These are phyloP conservation scores for Aureobasidium sp. DNA, from an alignment of 2,329 filamentous ascomycete species.

Conservation along the genomic window DNA sequence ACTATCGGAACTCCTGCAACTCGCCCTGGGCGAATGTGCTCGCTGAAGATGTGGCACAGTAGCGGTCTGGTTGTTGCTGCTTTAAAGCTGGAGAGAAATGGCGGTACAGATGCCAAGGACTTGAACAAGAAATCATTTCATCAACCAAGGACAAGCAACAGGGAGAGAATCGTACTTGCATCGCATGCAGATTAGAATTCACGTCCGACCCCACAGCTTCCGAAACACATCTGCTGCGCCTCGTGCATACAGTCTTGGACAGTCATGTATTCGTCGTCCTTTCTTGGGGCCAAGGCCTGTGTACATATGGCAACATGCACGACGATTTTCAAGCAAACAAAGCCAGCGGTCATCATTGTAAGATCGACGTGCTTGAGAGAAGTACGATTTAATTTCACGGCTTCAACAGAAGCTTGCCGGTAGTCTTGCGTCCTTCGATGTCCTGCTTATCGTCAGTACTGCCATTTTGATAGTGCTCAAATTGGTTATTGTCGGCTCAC, in stretches of 20 bases:
- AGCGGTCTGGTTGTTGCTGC: not conserved
- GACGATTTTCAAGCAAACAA: not conserved
- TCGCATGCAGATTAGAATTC: not conserved
- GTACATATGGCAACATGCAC: not conserved
- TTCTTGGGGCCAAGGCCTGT: conserved; percentile 11
- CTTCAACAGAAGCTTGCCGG: conserved; percentile 72
- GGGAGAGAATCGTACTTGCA: not conserved
- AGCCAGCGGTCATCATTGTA: not conserved
- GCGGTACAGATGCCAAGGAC: not conserved
- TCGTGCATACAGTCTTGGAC: not conserved
- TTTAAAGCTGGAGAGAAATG: not conserved
- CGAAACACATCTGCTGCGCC: conserved; percentile 6
- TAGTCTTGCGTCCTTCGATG: conserved; percentile 73
- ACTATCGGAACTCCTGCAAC: not conserved
- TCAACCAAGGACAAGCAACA: not conserved
- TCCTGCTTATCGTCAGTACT: conserved; percentile 39
- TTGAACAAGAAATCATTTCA: not conserved
- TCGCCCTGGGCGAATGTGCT: not conserved
- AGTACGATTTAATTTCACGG: conserved; percentile 19
- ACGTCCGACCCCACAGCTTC: not conserved
- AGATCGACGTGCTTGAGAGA: not conserved
- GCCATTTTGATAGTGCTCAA: not conserved
- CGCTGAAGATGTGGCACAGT: not conserved
- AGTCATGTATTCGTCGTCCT: conserved; percentile 2
- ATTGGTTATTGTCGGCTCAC: conserved; percentile 25